Evolutionary conservation across 164 flowering plant species (phyloP), one percentile per base, ranked within the genome.

Genomic region (Cinnamomum micranthum): DNA sequence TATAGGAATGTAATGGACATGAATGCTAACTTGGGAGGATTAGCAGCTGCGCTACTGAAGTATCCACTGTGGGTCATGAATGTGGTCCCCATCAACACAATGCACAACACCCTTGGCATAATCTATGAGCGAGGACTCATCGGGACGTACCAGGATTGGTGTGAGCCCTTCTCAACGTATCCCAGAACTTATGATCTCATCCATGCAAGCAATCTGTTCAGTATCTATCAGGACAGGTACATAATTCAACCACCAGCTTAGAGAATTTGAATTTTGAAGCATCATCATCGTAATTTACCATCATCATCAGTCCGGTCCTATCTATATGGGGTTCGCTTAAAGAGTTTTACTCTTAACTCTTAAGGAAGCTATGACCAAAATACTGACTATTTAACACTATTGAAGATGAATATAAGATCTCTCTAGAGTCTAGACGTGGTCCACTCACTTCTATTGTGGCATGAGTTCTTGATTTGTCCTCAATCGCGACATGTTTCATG

Each of bases 11-110:
- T 94, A 47, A 86, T 94, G 94, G 98, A 94, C 88, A 92, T 92
- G 97, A 94, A 94, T 77, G 97, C 98, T 7, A 71, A 89, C 68
- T 73, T 94, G 2, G 97, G 98, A 6, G 97, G 98, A 68, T 94
- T 94, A 72, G 95, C 98, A 23, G 97, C 98, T 25, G 92, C 92
- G 4, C 13, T 91, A 78, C 1, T 76, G 59, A 88, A 88, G 35
- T 89, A 84, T 77, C 95, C 94, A 0, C 88, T 88, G 17, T 94
- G 98, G 98, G 97, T 94, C 7, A 94, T 94, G 98, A 94, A 94
- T 74, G 95, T 88, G 41, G 91, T 94, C 19, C 97, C 97, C 58
- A 85, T 80, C 2, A 80, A 85, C 71, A 80, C 91, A 51, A 66
- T 89, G 50, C 85, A 82, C 2, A 90, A 94, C 75, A 92, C 97